Conservation (phyloP, 2,329 filamentous ascomycete genomes). For the Ceratocystis destructans region DNA sequence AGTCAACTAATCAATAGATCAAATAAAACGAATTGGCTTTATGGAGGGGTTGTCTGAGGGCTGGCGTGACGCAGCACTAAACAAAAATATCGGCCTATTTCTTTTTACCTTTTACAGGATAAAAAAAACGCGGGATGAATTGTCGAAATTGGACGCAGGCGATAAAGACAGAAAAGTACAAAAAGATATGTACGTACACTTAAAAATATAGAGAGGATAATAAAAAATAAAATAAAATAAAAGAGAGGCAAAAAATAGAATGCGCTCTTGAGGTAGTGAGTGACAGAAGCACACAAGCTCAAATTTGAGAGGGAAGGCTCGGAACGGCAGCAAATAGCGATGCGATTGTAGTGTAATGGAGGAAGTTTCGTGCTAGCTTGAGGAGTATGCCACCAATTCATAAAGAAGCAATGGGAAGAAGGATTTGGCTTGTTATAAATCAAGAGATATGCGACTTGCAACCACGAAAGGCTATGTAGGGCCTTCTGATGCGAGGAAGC, state of each 20-base stretch:
- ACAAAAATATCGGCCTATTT: background rate
- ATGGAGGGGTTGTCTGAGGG: conserved; percentile 7
- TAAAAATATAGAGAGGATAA: background rate
- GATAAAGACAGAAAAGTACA: background rate
- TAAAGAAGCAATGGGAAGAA: background rate
- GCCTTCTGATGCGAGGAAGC: background rate
- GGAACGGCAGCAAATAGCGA: background rate
- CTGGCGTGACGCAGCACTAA: conserved; percentile 8
- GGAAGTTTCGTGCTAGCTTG: background rate
- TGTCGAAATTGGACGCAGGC: background rate
- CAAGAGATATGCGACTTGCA: conserved; percentile 11
- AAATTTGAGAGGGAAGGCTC: too few relatives aligned
- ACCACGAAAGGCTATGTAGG: conserved; percentile 1
- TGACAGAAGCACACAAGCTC: background rate
- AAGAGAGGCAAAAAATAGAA: background rate
- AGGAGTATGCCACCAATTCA: background rate
- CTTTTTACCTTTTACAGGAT: background rate
- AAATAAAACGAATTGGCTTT: background rate
- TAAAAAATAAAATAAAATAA: background rate
- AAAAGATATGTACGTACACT: background rate
- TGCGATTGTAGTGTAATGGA: background rate
- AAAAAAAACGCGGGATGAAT: background rate
- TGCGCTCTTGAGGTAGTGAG: background rate
- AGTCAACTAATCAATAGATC: background rate
- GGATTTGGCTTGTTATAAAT: background rate